Base-by-base conservation (phyloP, 1,139 yeast genomes). In the Magnusiomyces fungicola region DNA sequence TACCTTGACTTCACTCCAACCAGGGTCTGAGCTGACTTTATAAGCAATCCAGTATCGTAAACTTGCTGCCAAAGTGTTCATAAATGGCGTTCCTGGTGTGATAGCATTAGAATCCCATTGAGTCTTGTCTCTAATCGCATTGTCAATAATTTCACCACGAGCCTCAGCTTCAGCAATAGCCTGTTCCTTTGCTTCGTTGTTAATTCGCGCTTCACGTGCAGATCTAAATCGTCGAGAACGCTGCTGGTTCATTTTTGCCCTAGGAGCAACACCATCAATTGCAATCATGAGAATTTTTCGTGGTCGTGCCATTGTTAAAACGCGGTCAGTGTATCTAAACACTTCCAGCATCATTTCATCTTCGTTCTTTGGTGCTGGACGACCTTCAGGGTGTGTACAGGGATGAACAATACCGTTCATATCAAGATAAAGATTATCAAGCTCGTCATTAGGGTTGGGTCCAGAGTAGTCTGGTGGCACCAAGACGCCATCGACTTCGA, bases 171-270 rank as follows among this genome's bases (percentile, higher is more conserved):
- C 71, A 21, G 69, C 70, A 46, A 74, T 63, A 16, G 79, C 76
- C 52, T 70, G 67, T 45, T 70, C 68, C 45, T 66, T 61, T 29
- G 62, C 67, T 12, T 58, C 54, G 19, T 53, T 51, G 43, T 69
- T 65, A 19, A 68, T 62, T 27, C 88, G 95, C 0, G 97, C 97
- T 61, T 94, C 98, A 61, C 83, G 79, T 0, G 98, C 98, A 14
- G 97, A 81, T 67, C 98, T 75, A 66, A 94, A 94, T 68, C 99
- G 80, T 72, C 99, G 81, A 1, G 98, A 85, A 68, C 99, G 81
- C 68, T 94, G 99, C 68, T 94, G 99, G 65, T 94, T 94, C 97
- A 94, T 94, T 65, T 94, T 94, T 25, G 99, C 99, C 62, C 99
- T 76, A 47, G 99, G 99, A 0, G 98, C 98, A 47, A 94, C 99